Evolutionary conservation across 768 basidiomycete species (phyloP), one percentile per base, ranked within the genome.

Genomic region (Boletus pseudopeckii): DNA sequence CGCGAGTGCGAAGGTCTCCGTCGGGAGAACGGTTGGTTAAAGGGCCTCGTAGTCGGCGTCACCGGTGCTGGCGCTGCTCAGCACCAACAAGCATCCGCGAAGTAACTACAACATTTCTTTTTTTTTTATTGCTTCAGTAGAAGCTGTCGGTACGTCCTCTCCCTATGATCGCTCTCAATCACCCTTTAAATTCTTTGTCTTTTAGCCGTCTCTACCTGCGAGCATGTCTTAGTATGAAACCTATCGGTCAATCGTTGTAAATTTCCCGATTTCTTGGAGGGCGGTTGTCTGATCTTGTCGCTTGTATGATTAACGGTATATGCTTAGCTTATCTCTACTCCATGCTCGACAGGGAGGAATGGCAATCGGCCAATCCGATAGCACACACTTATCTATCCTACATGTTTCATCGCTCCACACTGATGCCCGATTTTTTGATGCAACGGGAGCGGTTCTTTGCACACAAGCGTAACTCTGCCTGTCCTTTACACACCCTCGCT

Each of bases 21-120:
- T 45, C 78, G 90, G 53, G 93, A 97, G 75, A 97, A 97, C 63
- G 88, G 89, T 2, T 96, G 92, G 92, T 69, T 96, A 59, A 90
- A 93, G 72, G 90, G 92, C 0, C 72, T 96, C 14, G 90, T 96
- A 7, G 90, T 94, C 4, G 89, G 90, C 28, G 88, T 92, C 13
- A 92, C 91, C 1, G 88, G 89, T 20, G 88, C 81, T 34, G 84
- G 75, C 40, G 73, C 76, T 44, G 55, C 68, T 50, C 68, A 70
- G 28, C 67, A 67, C 45, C 66, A 62, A 42, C 66, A 67, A 44
- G 37, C 39, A 20, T 30, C 58, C 14, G 34, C 61, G 3, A 68
- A 68, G 34, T 68, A 57, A 56, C 13, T 8, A 18, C 18, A 36
- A 48, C 18, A 4, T 26, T 39, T 26, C 20, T 26, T 4, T 26